These are phyloP conservation scores for Russula vinacea DNA, from an alignment of 768 basidiomycete species.

Conservation along the genomic window DNA sequence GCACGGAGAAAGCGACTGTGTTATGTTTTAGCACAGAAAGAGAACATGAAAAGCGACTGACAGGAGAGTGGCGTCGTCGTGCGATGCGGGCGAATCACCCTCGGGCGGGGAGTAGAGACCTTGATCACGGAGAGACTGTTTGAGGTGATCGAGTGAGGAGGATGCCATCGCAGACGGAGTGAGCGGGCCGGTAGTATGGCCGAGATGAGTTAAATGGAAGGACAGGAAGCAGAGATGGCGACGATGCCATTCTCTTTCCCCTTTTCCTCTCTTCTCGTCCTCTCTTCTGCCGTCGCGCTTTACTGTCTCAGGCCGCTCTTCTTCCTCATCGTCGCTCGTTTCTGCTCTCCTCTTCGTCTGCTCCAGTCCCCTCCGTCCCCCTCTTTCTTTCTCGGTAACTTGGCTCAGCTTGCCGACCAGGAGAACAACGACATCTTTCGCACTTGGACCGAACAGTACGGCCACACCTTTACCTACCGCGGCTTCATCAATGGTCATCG, in stretches of 20 bases:
- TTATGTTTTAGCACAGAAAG: not conserved
- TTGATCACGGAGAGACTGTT: not conserved
- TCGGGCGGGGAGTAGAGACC: conserved; percentile 17
- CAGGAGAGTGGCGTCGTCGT: conserved; percentile 67
- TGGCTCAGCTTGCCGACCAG: conserved; percentile 53
- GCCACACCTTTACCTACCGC: conserved; percentile 50
- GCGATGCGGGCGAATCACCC: conserved; percentile 43
- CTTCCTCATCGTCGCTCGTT: conserved; percentile 45
- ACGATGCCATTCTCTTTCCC: conserved; percentile 8
- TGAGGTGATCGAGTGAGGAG: conserved; percentile 4
- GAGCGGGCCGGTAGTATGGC: no score
- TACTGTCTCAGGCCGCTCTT: conserved; percentile 41
- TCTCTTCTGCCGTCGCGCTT: conserved; percentile 22
- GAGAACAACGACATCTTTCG: conserved; percentile 52
- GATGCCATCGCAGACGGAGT: no score
- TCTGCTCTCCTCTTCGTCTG: conserved; percentile 46
- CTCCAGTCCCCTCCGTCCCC: conserved; percentile 47
- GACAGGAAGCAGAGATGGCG: not conserved
- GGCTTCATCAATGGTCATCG: conserved; percentile 52
- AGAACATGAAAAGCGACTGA: conserved; percentile 37
- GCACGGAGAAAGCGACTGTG: conserved; percentile 80
- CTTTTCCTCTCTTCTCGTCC: conserved; percentile 14
- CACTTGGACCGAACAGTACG: conserved; percentile 47
- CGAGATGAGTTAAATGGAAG: not conserved
- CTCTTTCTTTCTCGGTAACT: conserved; percentile 52